Evolutionary conservation across 2,329 filamentous ascomycete species (phyloP), one percentile per base, ranked within the genome.

Genomic region (Colletotrichum viniferum): DNA sequence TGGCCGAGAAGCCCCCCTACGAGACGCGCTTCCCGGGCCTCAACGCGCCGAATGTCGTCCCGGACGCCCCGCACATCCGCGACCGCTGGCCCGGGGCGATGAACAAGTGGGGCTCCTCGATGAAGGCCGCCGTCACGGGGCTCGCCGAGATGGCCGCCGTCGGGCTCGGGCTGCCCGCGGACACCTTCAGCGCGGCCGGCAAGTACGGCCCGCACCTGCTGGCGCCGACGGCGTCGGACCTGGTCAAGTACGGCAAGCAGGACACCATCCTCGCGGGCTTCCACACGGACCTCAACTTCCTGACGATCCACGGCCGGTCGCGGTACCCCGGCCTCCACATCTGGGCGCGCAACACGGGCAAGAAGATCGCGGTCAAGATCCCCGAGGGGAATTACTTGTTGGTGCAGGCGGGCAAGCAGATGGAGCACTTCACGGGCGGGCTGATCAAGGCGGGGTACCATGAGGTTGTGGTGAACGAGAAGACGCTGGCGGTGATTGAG

Each of bases 221-320:
- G 18, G 90, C 90, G 2, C 90, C 90, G 1, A 92, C 90, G 2
- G 90, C 90, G 2, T 92, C 90, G 0, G 89, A 92, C 79, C 87
- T 92, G 14, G 69, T 77, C 14, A 90, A 87, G 73, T 90, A 91
- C 83, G 89, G 88, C 62, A 63, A 81, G 4, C 84, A 86, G 66
- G 87, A 91, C 84, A 92, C 90, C 65, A 92, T 92, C 79, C 87
- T 92, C 18, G 90, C 90, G 18, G 90, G 90, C 52, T 92, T 92
- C 85, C 90, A 92, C 82, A 92, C 90, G 1, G 90, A 92, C 79
- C 89, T 92, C 73, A 92, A 92, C 86, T 92, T 92, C 81, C 86
- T 92, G 68, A 92, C 90, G 77, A 92, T 92, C 82, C 90, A 92
- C 84, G 90, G 90, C 72, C 90, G 90, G 78, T 91, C 89, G 34